Evolutionary conservation across 2,329 filamentous ascomycete species (phyloP).

Genomic region (Didymella pinodella): DNA sequence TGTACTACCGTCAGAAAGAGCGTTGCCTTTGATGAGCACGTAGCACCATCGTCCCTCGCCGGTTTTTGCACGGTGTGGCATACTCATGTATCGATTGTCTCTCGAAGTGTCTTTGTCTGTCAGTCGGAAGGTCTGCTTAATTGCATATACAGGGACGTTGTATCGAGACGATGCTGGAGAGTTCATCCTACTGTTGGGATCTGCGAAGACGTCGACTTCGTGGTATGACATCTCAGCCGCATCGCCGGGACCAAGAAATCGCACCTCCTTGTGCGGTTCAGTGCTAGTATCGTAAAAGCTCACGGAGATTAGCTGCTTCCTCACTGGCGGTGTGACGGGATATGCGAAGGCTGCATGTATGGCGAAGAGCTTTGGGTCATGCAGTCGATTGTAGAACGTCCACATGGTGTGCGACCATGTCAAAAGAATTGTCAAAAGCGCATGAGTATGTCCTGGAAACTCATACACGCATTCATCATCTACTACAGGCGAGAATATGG

Average conservation of each 20-base stretch:
- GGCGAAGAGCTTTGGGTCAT: constrained; percentile 21
- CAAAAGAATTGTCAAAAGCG: constrained; percentile 27
- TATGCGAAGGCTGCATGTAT: constrained; percentile 31
- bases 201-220: constrained; percentile 35
- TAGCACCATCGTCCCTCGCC: constrained; percentile 32
- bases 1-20: background rate
- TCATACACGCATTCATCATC: constrained; percentile 12
- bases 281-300: constrained; percentile 33
- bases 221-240: constrained; percentile 26
- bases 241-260: constrained; percentile 31
- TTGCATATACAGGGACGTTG: background rate
- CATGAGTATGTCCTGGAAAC: constrained; percentile 29
- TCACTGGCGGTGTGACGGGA: constrained; percentile 20
- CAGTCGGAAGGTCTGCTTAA: constrained; percentile 11
- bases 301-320: constrained; percentile 25
- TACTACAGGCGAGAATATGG: constrained; percentile 12
- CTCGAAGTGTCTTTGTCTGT: background rate
- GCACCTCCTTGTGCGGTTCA: constrained; percentile 29
- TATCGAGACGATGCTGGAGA: background rate
- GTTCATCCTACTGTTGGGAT: background rate
- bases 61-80: constrained; percentile 9
- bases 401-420: constrained; percentile 33
- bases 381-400: constrained; percentile 18
- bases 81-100: background rate
- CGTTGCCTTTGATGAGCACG: constrained; percentile 22